Evolutionary conservation across 306 rosid species (phyloP).

Genomic region (barrel medic (Medicago truncatula)): MtrunA17r5.0-ANR NC_053049.1:3822001-3822500

Average conservation of each 20-base stretch:
- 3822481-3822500: conserved; percentile 60
- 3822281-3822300: conserved; percentile 64
- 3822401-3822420: conserved; percentile 53
- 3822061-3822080: not conserved
- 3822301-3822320: conserved; percentile 45
- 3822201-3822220: not conserved
- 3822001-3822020: too few relatives aligned
- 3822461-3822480: conserved; percentile 74
- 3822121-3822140: not conserved
- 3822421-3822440: conserved; percentile 69
- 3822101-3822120: not conserved
- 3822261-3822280: conserved; percentile 32
- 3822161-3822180: not conserved
- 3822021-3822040: not conserved
- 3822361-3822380: conserved; percentile 55
- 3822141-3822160: not conserved
- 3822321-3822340: conserved; percentile 70
- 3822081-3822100: not conserved
- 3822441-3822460: conserved; percentile 72
- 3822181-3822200: not conserved
- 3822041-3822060: not conserved
- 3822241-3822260: conserved; percentile 31
- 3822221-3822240: conserved; percentile 43
- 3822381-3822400: conserved; percentile 48
- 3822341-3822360: conserved; percentile 58